A percentile compares a stretch with the other conserved stretches of the same genome.
phyloP scores from a whole-genome alignment of 140 eudicot species.

The Stevia rebaudiana region DNA sequence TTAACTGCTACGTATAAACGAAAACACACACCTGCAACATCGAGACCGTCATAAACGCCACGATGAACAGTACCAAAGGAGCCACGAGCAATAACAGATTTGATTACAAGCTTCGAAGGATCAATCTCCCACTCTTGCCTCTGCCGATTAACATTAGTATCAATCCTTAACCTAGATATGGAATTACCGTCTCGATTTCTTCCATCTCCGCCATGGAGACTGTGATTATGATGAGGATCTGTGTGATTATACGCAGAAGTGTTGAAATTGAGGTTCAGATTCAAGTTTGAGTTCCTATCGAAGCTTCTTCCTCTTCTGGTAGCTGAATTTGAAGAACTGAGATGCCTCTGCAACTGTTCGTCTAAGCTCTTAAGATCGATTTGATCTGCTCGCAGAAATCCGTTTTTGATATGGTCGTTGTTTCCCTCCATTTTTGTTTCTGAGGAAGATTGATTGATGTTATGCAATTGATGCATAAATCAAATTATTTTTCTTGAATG shows the following conservation, averaged over 20 bases:
- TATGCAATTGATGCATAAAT: no score
- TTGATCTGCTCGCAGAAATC: slow-evolving; percentile 85
- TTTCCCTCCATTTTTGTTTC: slow-evolving; percentile 28
- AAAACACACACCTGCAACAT: slow-evolving; percentile 95
- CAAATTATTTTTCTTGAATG: no score
- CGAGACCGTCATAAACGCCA: slow-evolving; percentile 88
- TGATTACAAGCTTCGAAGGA: slow-evolving; percentile 69
- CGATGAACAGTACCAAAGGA: slow-evolving; percentile 94
- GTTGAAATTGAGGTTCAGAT: slow-evolving; percentile 7
- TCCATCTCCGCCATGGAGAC: slow-evolving; percentile 4
- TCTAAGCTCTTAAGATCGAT: slow-evolving; percentile 95
- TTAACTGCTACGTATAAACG: no score
- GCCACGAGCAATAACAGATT: slow-evolving; percentile 88
- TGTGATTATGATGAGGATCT: slow-evolving; percentile 3
- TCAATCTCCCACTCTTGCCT: slow-evolving; percentile 96
- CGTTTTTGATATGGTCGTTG: slow-evolving; percentile 38
- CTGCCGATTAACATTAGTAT: slow-evolving; percentile 23
- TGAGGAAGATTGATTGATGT: background rate
- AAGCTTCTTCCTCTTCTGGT: slow-evolving; percentile 28
- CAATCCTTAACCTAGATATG: slow-evolving; percentile 24
- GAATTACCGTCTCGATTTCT: slow-evolving; percentile 15
- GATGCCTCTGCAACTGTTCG: slow-evolving; percentile 76
- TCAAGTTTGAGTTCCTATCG: slow-evolving; percentile 11
- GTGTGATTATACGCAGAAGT: slow-evolving; percentile 12
- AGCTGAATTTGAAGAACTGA: slow-evolving; percentile 35